phyloP scores from a whole-genome alignment of 768 basidiomycete genomes.

The Lactarius quietus region DNA sequence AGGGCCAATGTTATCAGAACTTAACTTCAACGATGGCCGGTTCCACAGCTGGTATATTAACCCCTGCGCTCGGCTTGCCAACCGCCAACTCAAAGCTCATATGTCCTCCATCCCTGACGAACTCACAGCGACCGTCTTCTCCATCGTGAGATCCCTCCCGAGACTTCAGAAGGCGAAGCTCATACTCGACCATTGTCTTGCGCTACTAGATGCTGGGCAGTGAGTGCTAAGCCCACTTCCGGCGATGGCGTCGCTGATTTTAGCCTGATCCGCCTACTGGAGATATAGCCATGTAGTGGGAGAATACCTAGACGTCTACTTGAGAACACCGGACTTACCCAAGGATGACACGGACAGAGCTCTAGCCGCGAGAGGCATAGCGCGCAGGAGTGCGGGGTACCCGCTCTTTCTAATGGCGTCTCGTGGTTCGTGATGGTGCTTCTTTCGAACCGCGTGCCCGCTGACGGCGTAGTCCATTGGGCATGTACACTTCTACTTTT shows the following conservation, averaged over 20 bases:
- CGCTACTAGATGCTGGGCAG: slow-evolving; percentile 37
- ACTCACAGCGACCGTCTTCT: slow-evolving; percentile 36
- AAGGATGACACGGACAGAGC: slow-evolving; percentile 50
- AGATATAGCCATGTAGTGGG: slow-evolving; percentile 66
- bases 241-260: not conserved
- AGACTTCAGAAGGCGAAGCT: slow-evolving; percentile 34
- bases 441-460: not conserved
- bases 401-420: slow-evolving; percentile 53
- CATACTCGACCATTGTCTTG: slow-evolving; percentile 35
- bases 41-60: not conserved
- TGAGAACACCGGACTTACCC: slow-evolving; percentile 56
- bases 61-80: not conserved
- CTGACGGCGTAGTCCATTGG: not conserved
- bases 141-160: slow-evolving; percentile 34
- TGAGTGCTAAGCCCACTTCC: slow-evolving; percentile 24
- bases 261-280: not conserved
- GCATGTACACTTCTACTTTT: not conserved
- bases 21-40: not conserved
- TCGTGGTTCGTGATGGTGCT: slow-evolving; percentile 45
- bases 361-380: slow-evolving; percentile 55
- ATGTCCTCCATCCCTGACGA: slow-evolving; percentile 30
- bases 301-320: slow-evolving; percentile 61
- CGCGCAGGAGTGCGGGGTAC: slow-evolving; percentile 54
- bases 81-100: not conserved
- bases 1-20: not conserved